phyloP scores from a whole-genome alignment of 2,329 filamentous ascomycete genomes.

The Beauveria brongniartii region DNA sequence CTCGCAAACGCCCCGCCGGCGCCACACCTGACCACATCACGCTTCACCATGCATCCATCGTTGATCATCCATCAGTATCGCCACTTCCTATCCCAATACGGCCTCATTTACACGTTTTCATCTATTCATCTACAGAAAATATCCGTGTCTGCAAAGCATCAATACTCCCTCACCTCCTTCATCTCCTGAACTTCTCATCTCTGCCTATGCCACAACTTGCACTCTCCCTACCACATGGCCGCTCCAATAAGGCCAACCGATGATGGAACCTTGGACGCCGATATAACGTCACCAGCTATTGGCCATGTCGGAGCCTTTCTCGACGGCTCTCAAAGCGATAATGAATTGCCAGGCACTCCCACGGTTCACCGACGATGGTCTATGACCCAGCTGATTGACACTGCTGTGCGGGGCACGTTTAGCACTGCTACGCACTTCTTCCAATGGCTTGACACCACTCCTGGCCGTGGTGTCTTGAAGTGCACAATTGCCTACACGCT shows the following conservation, averaged over 20 bases:
- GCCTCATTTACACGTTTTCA: background rate
- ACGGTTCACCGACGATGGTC: background rate
- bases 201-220: background rate
- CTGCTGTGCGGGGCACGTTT: background rate
- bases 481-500: slow-evolving; percentile 80
- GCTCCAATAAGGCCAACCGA: slow-evolving; percentile 5
- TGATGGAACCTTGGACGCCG: slow-evolving; percentile 4
- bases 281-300: background rate
- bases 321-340: background rate
- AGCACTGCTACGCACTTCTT: slow-evolving; percentile 29
- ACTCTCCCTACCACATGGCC: background rate
- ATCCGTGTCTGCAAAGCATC: background rate
- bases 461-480: slow-evolving; percentile 70
- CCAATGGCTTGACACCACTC: slow-evolving; percentile 56
- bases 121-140: background rate
- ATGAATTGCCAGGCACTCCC: background rate
- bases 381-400: slow-evolving; percentile 1
- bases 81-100: background rate
- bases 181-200: background rate
- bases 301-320: slow-evolving; percentile 1
- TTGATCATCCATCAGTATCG: background rate
- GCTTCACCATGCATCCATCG: background rate
- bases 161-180: no score
- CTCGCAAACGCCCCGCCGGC: background rate
- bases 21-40: slow-evolving; percentile 4